A percentile compares a stretch with the other conserved stretches of the same genome.
These are phyloP conservation scores for Kuraishia capsulata DNA, from an alignment of 805 yeast species.

Conservation along the genomic window DNA sequence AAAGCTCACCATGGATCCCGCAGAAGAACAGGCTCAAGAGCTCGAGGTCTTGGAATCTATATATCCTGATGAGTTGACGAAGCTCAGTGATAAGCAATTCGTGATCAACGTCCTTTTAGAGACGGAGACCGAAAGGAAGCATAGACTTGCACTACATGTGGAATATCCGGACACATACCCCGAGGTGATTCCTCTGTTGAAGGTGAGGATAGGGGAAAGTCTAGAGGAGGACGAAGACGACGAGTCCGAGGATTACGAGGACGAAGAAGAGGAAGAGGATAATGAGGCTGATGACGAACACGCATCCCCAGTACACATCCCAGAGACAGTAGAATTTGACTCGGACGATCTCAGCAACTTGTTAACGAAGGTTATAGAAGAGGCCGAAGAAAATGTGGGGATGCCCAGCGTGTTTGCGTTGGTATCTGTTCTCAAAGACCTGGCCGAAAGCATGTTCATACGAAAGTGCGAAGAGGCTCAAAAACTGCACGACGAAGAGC, in stretches of 20 bases:
- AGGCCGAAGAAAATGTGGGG: slow-evolving; percentile 75
- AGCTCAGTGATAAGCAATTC: slow-evolving; percentile 37
- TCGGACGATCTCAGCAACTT: slow-evolving; percentile 34
- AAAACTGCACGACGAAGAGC: slow-evolving; percentile 45
- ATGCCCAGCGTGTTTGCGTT: slow-evolving; percentile 87
- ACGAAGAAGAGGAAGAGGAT: slow-evolving; percentile 28
- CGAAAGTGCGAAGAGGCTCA: slow-evolving; percentile 47
- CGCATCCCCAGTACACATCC: slow-evolving; percentile 37
- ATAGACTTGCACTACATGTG: slow-evolving; percentile 49
- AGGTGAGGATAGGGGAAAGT: slow-evolving; percentile 23
- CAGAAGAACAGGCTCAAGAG: slow-evolving; percentile 84
- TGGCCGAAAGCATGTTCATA: slow-evolving; percentile 61
- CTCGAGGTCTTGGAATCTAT: slow-evolving; percentile 83
- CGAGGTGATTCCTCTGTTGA: slow-evolving; percentile 60
- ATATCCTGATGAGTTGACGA: slow-evolving; percentile 82
- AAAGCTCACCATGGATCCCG: slow-evolving; percentile 61
- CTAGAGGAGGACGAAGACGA: slow-evolving; percentile 19
- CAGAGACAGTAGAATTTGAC: slow-evolving; percentile 51
- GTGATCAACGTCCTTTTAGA: slow-evolving; percentile 58
- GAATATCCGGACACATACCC: slow-evolving; percentile 77
- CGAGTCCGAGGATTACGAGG: slow-evolving; percentile 25
- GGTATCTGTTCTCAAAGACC: slow-evolving; percentile 69
- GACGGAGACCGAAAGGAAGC: slow-evolving; percentile 51
- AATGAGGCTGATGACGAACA: slow-evolving; percentile 32
- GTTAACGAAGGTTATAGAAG: slow-evolving; percentile 33